Evolutionary conservation across 345 rosid species (phyloP).

Genomic region (Jatropha curcas): DNA sequence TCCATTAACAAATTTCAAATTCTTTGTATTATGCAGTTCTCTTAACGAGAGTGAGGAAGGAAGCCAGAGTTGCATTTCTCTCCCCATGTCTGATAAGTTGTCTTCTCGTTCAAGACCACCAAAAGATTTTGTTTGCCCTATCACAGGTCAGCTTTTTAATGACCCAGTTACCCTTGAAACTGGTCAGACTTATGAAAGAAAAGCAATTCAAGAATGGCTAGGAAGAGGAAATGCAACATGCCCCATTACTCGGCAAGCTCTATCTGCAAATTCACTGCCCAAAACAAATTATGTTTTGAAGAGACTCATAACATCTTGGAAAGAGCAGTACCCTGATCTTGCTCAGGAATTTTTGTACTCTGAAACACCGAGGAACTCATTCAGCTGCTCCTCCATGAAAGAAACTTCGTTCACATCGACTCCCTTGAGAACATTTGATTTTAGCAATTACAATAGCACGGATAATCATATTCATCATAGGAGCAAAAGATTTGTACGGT

Average conservation of each 20-base stretch:
- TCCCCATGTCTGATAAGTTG: constrained; percentile 44
- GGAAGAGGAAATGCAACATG: constrained; percentile 57
- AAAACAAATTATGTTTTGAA: constrained; percentile 68
- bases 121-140: constrained; percentile 72
- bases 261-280: constrained; percentile 46
- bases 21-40: constrained; percentile 33
- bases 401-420: constrained; percentile 25
- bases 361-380: constrained; percentile 50
- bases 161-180: constrained; percentile 76
- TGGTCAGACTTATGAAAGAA: constrained; percentile 71
- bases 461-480: constrained; percentile 33
- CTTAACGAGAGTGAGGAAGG: constrained; percentile 47
- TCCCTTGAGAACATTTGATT: constrained; percentile 24
- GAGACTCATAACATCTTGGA: constrained; percentile 66
- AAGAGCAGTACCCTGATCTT: constrained; percentile 62
- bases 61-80: constrained; percentile 44
- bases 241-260: constrained; percentile 61
- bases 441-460: constrained; percentile 13
- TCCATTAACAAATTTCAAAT: background rate
- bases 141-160: constrained; percentile 56
- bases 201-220: constrained; percentile 76
- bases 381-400: constrained; percentile 34
- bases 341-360: constrained; percentile 56
- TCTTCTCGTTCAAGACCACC: constrained; percentile 52
- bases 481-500: constrained; percentile 36